phyloP scores from a whole-genome alignment of 2,329 filamentous ascomycete genomes.

The Westerdykella aurantiaca region DNA sequence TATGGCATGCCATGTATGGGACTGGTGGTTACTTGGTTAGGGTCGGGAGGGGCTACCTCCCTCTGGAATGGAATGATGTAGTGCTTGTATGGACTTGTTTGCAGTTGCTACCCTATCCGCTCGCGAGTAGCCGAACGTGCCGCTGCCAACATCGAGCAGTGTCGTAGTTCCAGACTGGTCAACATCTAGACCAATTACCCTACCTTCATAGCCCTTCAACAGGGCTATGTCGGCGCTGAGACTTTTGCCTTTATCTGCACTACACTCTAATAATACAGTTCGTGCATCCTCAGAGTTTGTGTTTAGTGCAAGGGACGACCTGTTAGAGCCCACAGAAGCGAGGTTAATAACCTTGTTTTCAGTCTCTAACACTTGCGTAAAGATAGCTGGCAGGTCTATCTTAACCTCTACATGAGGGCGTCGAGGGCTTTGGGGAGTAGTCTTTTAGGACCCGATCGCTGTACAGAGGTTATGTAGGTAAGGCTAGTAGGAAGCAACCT shows the following conservation, averaged over 20 bases:
- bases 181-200: constrained; percentile 87
- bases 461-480: constrained; percentile 71
- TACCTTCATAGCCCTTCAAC: constrained; percentile 87
- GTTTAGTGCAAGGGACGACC: constrained; percentile 77
- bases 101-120: too few species aligned
- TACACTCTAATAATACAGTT: constrained; percentile 63
- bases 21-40: too few species aligned
- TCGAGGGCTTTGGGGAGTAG: constrained; percentile 53
- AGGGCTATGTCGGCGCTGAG: constrained; percentile 87
- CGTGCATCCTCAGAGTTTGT: constrained; percentile 94
- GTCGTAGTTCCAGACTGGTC: constrained; percentile 99
- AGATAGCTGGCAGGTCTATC: constrained; percentile 54
- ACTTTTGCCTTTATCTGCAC: constrained; percentile 45
- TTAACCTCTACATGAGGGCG: constrained; percentile 36
- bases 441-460: constrained; percentile 82
- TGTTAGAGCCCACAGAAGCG: constrained; percentile 74
- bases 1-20: too few species aligned
- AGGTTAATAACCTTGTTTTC: constrained; percentile 97
- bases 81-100: too few species aligned
- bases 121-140: too few species aligned
- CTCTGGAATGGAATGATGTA: too few species aligned
- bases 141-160: constrained; percentile 86
- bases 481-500: constrained; percentile 61
- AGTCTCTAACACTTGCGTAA: constrained; percentile 84
- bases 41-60: too few species aligned